Conservation (phyloP, 2,329 filamentous ascomycete species). For the Cladophialophora psammophila region DNA sequence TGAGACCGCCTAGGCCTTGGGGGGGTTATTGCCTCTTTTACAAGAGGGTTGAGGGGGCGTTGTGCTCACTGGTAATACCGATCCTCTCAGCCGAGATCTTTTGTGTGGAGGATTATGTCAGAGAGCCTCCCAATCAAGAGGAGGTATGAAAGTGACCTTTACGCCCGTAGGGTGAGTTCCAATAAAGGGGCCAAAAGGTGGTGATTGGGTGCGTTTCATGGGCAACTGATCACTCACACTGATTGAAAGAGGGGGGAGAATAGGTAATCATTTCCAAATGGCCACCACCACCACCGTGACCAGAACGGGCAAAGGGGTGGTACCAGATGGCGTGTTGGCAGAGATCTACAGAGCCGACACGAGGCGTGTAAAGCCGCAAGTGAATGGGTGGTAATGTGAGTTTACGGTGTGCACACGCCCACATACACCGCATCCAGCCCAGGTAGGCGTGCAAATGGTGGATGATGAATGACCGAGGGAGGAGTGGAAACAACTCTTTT, state of each 20-base stretch:
- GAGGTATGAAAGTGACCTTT: background rate
- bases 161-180: slow-evolving; percentile 1
- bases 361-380: background rate
- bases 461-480: background rate
- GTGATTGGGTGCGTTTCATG: slow-evolving; percentile 16
- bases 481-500: background rate
- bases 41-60: background rate
- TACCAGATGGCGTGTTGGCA: background rate
- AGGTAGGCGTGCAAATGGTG: too few species aligned
- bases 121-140: slow-evolving; percentile 5
- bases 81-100: background rate
- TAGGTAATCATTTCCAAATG: background rate
- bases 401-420: background rate
- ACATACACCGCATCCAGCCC: background rate
- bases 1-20: background rate
- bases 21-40: slow-evolving; percentile 1
- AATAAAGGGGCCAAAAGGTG: slow-evolving; percentile 4
- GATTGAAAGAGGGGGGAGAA: background rate
- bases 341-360: slow-evolving; percentile 7
- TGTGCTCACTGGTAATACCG: background rate
- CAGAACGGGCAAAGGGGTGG: background rate
- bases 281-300: background rate
- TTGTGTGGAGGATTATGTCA: slow-evolving; percentile 19
- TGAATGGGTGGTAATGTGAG: background rate
- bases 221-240: background rate